phyloP scores from a whole-genome alignment of 306 rosid genomes.

The Vachellia collinsii region DNA sequence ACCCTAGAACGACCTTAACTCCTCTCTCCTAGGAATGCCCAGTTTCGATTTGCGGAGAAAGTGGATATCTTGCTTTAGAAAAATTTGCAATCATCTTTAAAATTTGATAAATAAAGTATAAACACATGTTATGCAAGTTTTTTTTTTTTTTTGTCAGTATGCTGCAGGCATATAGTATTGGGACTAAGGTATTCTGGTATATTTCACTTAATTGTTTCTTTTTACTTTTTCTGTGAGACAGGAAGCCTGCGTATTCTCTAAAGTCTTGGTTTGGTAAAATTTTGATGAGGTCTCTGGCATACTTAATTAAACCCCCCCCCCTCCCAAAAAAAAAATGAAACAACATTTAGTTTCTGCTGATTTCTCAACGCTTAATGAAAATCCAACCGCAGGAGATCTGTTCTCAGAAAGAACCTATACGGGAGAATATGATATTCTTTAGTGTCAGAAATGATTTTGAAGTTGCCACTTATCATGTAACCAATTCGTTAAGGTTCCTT shows the following conservation, averaged over 20 bases:
- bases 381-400: neutral
- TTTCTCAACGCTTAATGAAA: neutral
- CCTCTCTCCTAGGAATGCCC: neutral
- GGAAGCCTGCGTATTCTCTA: neutral
- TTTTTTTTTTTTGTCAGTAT: neutral
- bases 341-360: neutral
- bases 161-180: neutral
- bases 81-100: neutral
- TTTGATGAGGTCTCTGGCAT: neutral
- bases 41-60: neutral
- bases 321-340: neutral
- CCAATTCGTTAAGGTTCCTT: neutral
- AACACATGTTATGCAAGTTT: neutral
- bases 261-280: neutral
- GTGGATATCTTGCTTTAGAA: neutral
- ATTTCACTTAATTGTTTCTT: neutral
- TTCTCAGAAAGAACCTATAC: neutral
- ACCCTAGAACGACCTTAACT: constrained; percentile 51
- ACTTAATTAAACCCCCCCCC: neutral
- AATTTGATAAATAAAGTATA: neutral
- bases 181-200: neutral
- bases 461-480: neutral
- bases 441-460: neutral
- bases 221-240: neutral
- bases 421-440: neutral